A percentile compares a stretch with the other conserved stretches of the same genome.
Evolutionary conservation across 2,329 filamentous ascomycete species (phyloP).

Genomic region (Cladophialophora carrionii): DNA sequence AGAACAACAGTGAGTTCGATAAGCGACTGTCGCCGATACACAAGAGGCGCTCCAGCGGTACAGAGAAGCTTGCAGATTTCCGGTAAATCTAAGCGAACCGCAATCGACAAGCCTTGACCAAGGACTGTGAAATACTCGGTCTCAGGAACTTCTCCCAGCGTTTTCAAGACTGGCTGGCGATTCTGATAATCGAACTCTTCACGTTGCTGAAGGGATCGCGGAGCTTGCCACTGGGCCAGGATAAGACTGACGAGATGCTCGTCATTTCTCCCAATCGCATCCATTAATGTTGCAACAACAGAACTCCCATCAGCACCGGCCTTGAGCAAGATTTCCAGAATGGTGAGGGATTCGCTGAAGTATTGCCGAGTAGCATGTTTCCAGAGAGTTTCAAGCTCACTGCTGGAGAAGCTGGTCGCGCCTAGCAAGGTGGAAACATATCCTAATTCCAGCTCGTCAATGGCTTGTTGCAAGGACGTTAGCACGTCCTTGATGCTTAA

Average conservation of each 20-base stretch:
- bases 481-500: constrained; percentile 8
- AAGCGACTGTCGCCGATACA: constrained; percentile 10
- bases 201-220: constrained; percentile 7
- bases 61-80: constrained; percentile 11
- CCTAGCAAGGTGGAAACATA: constrained; percentile 4
- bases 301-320: constrained; percentile 10
- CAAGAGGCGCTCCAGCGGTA: constrained; percentile 12
- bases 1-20: constrained; percentile 8
- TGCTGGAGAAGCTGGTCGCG: constrained; percentile 1
- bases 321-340: constrained; percentile 10
- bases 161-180: background rate
- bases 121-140: constrained; percentile 13
- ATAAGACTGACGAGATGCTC: constrained; percentile 7
- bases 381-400: constrained; percentile 17
- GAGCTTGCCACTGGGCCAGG: constrained; percentile 10
- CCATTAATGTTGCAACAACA: constrained; percentile 8
- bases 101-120: constrained; percentile 5
- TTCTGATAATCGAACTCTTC: constrained; percentile 14
- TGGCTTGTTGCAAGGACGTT: constrained; percentile 8
- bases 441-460: constrained; percentile 8
- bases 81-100: constrained; percentile 8
- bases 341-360: background rate
- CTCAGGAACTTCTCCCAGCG: background rate
- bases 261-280: constrained; percentile 1
- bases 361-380: constrained; percentile 5